These are phyloP conservation scores for Leccinellum albellum DNA, from an alignment of 768 basidiomycete species.

Conservation along the genomic window DNA sequence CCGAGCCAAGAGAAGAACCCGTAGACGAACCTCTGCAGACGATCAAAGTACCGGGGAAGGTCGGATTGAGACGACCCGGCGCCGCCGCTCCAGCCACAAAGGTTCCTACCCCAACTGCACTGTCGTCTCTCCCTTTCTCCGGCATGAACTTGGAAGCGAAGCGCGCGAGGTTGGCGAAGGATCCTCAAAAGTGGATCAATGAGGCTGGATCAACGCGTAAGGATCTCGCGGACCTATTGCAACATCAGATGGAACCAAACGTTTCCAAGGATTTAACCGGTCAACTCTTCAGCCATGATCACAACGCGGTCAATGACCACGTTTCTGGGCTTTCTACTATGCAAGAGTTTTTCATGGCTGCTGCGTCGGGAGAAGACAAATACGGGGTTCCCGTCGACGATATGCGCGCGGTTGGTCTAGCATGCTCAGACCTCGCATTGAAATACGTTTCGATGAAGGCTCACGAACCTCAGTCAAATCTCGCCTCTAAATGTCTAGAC, in stretches of 20 bases:
- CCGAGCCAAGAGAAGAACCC: slow-evolving; percentile 41
- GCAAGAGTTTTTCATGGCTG: slow-evolving; percentile 68
- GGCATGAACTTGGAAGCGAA: slow-evolving; percentile 43
- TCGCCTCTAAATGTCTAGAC: slow-evolving; percentile 85
- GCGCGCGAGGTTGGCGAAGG: slow-evolving; percentile 65
- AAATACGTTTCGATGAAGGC: slow-evolving; percentile 92
- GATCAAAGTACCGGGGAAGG: slow-evolving; percentile 34
- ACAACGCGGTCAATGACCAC: slow-evolving; percentile 91
- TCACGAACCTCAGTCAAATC: slow-evolving; percentile 87
- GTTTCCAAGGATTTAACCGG: slow-evolving; percentile 70
- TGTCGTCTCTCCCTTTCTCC: slow-evolving; percentile 34
- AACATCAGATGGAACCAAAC: slow-evolving; percentile 88
- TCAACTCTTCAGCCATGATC: slow-evolving; percentile 90
- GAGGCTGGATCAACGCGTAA: slow-evolving; percentile 80
- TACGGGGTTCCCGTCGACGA: slow-evolving; percentile 44
- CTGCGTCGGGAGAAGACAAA: slow-evolving; percentile 53
- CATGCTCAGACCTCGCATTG: slow-evolving; percentile 86
- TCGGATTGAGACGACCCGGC: slow-evolving; percentile 45
- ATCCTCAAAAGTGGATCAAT: slow-evolving; percentile 78
- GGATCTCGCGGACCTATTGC: slow-evolving; percentile 81
- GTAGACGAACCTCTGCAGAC: slow-evolving; percentile 32
- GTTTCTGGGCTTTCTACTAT: slow-evolving; percentile 72
- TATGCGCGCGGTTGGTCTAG: slow-evolving; percentile 63
- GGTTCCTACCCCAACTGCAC: slow-evolving; percentile 30
- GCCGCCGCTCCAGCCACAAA: slow-evolving; percentile 30